Evolutionary conservation across 2,329 filamentous ascomycete species (phyloP), one percentile per base, ranked within the genome.

Genomic region (Claviceps africana): DNA sequence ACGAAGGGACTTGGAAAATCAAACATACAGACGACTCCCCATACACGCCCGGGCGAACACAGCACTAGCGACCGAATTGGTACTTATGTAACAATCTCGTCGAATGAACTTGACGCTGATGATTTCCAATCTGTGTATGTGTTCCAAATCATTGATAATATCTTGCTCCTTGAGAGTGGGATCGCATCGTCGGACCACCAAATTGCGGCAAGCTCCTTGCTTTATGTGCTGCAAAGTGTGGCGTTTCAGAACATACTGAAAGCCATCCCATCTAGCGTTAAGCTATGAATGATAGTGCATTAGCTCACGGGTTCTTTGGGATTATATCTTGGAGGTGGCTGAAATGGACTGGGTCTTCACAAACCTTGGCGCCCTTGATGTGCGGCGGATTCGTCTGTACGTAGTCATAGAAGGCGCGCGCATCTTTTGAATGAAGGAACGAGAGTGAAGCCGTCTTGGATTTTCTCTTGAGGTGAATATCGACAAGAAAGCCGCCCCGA

Each of bases 61-160:
- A 5, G 25, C 25, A 25, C 25, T 25, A 25, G 25, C 5, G 25
- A 25, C 25, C 25, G 25, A 88, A 64, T 90, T 94, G 8, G 83
- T 87, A 52, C 78, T 82, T 57, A 94, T 80, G 64, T 79, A 79
- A 54, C 78, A 84, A 64, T 81, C 78, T 4, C 73, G 73, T 19
- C 73, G 70, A 2, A 68, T 65, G 64, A 86, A 83, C 8, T 69
- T 67, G 45, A 93, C 69, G 44, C 77, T 77, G 60, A 93, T 73
- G 11, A 94, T 77, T 22, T 83, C 71, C 1, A 94, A 73, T 56
- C 87, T 86, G 69, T 91, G 82, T 55, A 94, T 91, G 63, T 94
- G 88, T 25, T 89, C 83, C 39, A 93, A 73, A 59, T 94, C 85
- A 4, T 82, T 75, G 11, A 84, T 80, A 56, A 94, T 80, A 17